Base-by-base conservation (phyloP, 495 filamentous ascomycete genomes). In the Trichocladium uniseriatum region DNA sequence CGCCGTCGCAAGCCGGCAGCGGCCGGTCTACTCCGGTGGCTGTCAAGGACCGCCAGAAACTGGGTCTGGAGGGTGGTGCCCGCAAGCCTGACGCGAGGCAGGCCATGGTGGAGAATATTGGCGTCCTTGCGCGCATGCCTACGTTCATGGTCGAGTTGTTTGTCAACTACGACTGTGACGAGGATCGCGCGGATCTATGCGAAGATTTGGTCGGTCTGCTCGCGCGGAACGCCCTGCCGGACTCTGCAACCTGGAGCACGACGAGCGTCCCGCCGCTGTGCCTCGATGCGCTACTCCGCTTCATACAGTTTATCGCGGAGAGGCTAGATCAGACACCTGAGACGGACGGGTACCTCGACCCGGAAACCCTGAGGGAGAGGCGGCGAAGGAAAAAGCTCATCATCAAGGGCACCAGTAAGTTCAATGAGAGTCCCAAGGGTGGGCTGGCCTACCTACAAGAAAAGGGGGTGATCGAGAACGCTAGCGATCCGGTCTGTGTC, bases 191-290 rank as follows among this genome's bases (percentile, higher is more conserved):
- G 31, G 92, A 97, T 66, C 66, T 99, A 3, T 99, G 94, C 58
- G 87, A 94, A 65, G 92, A 99, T 59, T 82, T 97, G 76, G 79
- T 99, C 38, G 91, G 92, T 3, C 68, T 99, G 32, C 74, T 99
- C 32, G 89, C 92, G 22, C 76, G 92, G 47, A 97, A 94, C 59
- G 92, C 92, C 9, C 89, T 99, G 56, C 92, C 92, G 7, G 92
- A 99, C 60, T 95, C 92, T 3, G 94, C 90, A 10, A 97, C 91
- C 19, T 99, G 92, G 92, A 99, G 92, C 64, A 99, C 92, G 0
- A 96, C 92, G 21, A 99, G 94, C 62, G 92, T 99, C 10, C 92
- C 92, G 15, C 92, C 94, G 3, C 66, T 99, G 16, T 99, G 94
- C 59, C 71, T 99, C 8, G 92, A 99, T 59, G 84, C 92, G 39